These are phyloP conservation scores for Pezicula radicicola DNA, from an alignment of 2,329 filamentous ascomycete species.

Conservation along the genomic window DNA sequence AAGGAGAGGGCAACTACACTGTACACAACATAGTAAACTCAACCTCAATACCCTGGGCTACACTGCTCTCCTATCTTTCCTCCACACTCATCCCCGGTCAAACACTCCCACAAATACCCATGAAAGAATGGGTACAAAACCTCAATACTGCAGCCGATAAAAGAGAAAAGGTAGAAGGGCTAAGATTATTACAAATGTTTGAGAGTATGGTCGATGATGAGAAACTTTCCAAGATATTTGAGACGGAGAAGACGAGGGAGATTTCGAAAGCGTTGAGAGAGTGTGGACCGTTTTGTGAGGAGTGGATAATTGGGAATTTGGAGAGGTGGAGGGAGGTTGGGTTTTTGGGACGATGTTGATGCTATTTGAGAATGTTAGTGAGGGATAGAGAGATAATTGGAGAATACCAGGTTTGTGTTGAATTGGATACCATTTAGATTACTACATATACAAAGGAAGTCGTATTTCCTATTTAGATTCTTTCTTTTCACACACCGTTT, in stretches of 20 bases:
- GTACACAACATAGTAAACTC: constrained; percentile 27
- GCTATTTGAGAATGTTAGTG: not conserved
- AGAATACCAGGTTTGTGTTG: not conserved
- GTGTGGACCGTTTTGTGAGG: constrained; percentile 12
- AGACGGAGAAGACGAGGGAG: constrained; percentile 16
- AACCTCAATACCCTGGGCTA: constrained; percentile 12
- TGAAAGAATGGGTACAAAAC: constrained; percentile 16
- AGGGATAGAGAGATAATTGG: not conserved
- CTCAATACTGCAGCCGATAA: constrained; percentile 8
- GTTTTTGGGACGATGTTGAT: constrained; percentile 7
- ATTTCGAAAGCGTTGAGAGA: constrained; percentile 14
- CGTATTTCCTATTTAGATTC: too few species aligned
- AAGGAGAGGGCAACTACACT: not conserved
- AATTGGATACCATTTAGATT: too few species aligned
- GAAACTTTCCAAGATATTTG: constrained; percentile 12
- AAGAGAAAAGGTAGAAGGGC: constrained; percentile 12
- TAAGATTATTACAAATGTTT: constrained; percentile 21
- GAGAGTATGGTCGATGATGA: constrained; percentile 16
- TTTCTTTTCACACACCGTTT: too few species aligned
- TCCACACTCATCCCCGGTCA: not conserved
- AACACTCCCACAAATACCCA: constrained; percentile 9
- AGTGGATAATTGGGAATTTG: constrained; percentile 18
- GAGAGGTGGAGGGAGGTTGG: constrained; percentile 18
- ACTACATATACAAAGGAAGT: too few species aligned
- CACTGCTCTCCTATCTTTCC: constrained; percentile 13